Conservation (phyloP, 768 basidiomycete genomes). For the Termitomyces eurrhizus region DNA sequence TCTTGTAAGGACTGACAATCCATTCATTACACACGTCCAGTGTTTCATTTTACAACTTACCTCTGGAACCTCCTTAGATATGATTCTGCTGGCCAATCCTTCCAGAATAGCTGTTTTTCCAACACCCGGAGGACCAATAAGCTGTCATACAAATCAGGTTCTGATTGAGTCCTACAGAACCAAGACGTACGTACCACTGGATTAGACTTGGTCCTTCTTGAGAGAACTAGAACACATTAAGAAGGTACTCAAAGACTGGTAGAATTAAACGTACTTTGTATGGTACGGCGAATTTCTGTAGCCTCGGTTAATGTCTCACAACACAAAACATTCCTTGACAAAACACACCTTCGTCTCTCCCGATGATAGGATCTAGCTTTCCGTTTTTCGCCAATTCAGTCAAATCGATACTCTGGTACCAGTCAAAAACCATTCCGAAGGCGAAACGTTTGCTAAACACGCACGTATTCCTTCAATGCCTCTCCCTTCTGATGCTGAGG, state of each 20-base stretch:
- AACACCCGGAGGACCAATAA: conserved; percentile 85
- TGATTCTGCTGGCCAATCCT: conserved; percentile 83
- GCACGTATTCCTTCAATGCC: conserved; percentile 73
- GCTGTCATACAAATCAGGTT: conserved; percentile 29
- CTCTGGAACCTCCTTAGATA: conserved; percentile 89
- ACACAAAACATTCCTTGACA: not conserved
- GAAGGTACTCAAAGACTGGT: not conserved
- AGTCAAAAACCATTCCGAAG: not conserved
- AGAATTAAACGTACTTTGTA: conserved; percentile 63
- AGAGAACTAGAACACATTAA: conserved; percentile 52
- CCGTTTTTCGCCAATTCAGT: conserved; percentile 82
- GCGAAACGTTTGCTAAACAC: conserved; percentile 13
- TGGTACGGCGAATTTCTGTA: conserved; percentile 80
- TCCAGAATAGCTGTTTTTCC: conserved; percentile 93
- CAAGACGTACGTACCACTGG: conserved; percentile 58
- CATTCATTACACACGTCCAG: not conserved
- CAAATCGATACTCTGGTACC: conserved; percentile 67
- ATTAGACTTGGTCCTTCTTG: conserved; percentile 87
- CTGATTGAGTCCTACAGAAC: not conserved
- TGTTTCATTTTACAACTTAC: conserved; percentile 31
- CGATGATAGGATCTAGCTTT: conserved; percentile 89
- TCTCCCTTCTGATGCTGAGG: conserved; percentile 76
- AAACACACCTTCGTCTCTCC: conserved; percentile 71
- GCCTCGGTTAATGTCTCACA: not conserved
- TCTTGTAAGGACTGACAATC: conserved; percentile 66